Evolutionary conservation across 331 rosid species (phyloP), one percentile per base, ranked within the genome.

Genomic region (Arachis monticola): DNA sequence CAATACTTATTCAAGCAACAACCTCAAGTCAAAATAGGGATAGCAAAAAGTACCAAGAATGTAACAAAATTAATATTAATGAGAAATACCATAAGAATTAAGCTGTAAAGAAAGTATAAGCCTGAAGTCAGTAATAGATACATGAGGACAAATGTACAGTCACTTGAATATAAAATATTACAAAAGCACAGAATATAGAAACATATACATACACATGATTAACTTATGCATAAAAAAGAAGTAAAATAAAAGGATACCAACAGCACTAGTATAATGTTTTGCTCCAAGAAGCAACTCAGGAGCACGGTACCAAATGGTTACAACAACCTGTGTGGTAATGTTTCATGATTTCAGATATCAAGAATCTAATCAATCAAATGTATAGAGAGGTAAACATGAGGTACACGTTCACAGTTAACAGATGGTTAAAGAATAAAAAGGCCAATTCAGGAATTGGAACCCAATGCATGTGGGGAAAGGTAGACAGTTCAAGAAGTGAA

Each of bases 201-300:
- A 35, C 5, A 13, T 7, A 5, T 30, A 13, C 62, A 57, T 32
- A 8, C 62, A 57, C 5, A 57, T 17, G 55, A 7, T 44, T n/a
- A 13, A 77, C 46, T 67, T 51, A 32, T 42, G 64, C 60, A 70
- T 50, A 64, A 57, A 58, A 57, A 58, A 57, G 69, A 53, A 12
- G 52, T 47, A 60, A 68, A 75, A 70, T 71, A 50, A 46, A 64
- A 50, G 90, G 91, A 87, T 94, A 94, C 99, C 99, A 59, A 94
- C 99, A 79, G 99, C 99, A 86, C 99, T 94, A 71, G 99, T 94
- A 68, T 94, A 94, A 78, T 94, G 99, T 80, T 92, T 94, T 57
- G 97, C 99, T 75, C 99, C 99, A 75, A 94, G 99, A 75, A 94
- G 99, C 89, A 94, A 87, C 83, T 94, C 99, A 27, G 99, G 99